Conservation (phyloP, 257 asterid genomes). For the Nicotiana tabacum region DNA sequence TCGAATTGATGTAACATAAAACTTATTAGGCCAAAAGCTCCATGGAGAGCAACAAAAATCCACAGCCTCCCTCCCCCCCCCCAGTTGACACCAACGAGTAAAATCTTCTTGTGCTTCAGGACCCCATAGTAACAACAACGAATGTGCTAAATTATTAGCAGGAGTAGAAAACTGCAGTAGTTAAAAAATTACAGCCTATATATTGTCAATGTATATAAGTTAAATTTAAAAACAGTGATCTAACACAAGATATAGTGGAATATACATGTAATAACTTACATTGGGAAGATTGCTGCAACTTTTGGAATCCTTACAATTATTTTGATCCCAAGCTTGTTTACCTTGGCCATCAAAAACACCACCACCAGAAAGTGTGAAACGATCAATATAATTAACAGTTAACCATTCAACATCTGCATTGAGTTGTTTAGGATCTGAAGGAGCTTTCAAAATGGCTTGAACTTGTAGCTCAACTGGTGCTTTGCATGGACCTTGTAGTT, state of each 20-base stretch:
- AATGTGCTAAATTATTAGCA: too few species aligned
- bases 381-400: constrained; percentile 9
- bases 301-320: constrained; percentile 19
- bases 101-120: too few species aligned
- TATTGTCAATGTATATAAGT: background rate
- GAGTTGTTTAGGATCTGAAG: constrained; percentile 16
- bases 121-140: too few species aligned
- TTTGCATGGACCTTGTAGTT: constrained; percentile 30
- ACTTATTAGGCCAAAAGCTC: too few species aligned
- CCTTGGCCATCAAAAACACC: constrained; percentile 39
- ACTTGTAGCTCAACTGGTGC: constrained; percentile 21
- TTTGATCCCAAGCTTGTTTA: constrained; percentile 20
- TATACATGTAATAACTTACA: constrained; percentile 4
- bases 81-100: too few species aligned
- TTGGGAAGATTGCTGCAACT: constrained; percentile 21
- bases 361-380: constrained; percentile 22
- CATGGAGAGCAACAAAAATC: too few species aligned
- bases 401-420: constrained; percentile 20
- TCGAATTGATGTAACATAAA: too few species aligned
- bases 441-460: constrained; percentile 21
- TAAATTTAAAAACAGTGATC: too few species aligned
- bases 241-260: background rate
- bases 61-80: too few species aligned
- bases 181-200: too few species aligned
- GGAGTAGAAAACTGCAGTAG: too few species aligned